Base-by-base conservation (phyloP, 352 stramenopile genomes). In the Blastocystis sp. region DNA sequence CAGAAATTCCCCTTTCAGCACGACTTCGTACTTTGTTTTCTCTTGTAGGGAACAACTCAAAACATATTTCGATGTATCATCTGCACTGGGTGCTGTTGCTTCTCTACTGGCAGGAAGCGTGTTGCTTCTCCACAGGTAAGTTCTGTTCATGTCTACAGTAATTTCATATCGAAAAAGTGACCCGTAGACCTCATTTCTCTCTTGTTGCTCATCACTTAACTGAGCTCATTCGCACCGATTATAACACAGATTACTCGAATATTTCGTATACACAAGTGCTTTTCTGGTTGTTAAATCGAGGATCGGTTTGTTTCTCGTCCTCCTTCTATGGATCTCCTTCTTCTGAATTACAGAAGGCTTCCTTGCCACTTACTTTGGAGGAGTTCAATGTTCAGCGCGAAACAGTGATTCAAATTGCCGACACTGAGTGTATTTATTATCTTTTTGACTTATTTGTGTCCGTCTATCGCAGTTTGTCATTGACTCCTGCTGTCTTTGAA, bases 211-310 rank as follows among this genome's bases (percentile, higher is more conserved):
- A 34, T 3, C 13, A 5, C n/a, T 50, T 84, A 23, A 61, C 20
- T 8, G 20, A 29, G 3, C 23, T 45, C 9, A 41, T 84, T 9
- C 18, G 29, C 2, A 9, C n/a, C 0, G 73, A 84, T 45, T 69
- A 68, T 34, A 29, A 66, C 6, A 45, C 54, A 47, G n/a, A 53
- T 20, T 13, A 41, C 3, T n/a, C 64, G 3, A 29, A 2, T 15
- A 26, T 50, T 41, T 84, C 73, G 5, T 84, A 55, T 45, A 37
- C 29, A 7, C 29, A 63, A 26, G 41, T 84, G 13, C n/a, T 84
- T 5, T 84, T 84, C 15, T 84, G 73, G 73, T 2, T 84, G 73
- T 56, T 84, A 13, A 68, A 68, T 34, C 73, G 73, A 29, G 73
- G 73, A 13, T 23, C 59, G 20, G n/a, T 29, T 53, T 34, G 64